Evolutionary conservation across 2,329 filamentous ascomycete species (phyloP).

Genomic region (Aspergillus fumigatus): DNA sequence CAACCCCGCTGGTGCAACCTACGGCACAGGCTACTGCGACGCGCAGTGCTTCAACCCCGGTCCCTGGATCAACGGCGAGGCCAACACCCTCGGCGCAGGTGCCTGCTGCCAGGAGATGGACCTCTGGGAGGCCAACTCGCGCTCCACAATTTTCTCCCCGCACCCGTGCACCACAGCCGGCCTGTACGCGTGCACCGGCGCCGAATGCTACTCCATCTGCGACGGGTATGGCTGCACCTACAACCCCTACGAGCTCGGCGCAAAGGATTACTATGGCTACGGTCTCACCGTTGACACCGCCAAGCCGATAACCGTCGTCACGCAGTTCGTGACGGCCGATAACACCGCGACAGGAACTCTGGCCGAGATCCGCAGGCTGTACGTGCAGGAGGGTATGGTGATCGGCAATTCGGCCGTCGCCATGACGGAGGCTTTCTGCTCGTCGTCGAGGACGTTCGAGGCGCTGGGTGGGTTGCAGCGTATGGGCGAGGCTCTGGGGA

Average conservation of each 20-base stretch:
- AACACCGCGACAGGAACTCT: slow-evolving; percentile 48
- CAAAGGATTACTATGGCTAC: slow-evolving; percentile 57
- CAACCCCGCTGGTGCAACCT: slow-evolving; percentile 52
- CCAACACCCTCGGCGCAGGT: slow-evolving; percentile 50
- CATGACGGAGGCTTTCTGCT: slow-evolving; percentile 55
- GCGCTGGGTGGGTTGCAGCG: slow-evolving; percentile 49
- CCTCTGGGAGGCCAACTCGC: slow-evolving; percentile 63
- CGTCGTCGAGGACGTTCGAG: slow-evolving; percentile 45
- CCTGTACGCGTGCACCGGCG: slow-evolving; percentile 43
- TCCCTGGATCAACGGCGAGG: slow-evolving; percentile 50
- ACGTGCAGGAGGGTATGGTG: slow-evolving; percentile 56
- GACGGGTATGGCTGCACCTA: slow-evolving; percentile 65
- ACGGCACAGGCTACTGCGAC: slow-evolving; percentile 60
- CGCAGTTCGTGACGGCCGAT: slow-evolving; percentile 55
- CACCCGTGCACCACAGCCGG: slow-evolving; percentile 54
- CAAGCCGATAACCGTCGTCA: slow-evolving; percentile 59
- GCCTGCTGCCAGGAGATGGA: slow-evolving; percentile 65
- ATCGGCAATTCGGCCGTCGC: slow-evolving; percentile 46
- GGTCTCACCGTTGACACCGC: slow-evolving; percentile 54
- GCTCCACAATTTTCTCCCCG: slow-evolving; percentile 58
- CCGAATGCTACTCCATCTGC: slow-evolving; percentile 48
- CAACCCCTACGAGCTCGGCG: slow-evolving; percentile 61
- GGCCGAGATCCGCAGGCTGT: slow-evolving; percentile 56
- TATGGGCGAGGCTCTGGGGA: slow-evolving; percentile 51
- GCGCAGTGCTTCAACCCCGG: slow-evolving; percentile 47